Base-by-base conservation (phyloP, 2,329 filamentous ascomycete species). In the Fusarium paranaense region DNA sequence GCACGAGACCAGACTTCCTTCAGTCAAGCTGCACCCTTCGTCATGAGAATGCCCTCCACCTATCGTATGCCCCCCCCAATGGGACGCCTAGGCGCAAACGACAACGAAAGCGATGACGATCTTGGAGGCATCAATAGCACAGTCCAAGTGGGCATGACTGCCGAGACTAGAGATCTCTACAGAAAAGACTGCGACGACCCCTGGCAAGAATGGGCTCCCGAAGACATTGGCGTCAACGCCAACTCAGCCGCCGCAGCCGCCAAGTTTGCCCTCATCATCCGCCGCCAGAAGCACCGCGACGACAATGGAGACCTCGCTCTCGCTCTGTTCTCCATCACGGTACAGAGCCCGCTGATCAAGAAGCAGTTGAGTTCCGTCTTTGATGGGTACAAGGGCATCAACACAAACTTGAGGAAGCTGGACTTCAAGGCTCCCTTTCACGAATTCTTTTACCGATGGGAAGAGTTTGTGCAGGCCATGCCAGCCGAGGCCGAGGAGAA, bases 401-500 rank as follows among this genome's bases (percentile, higher is more conserved):
- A 71, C n/a, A 66, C 62, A 4, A 71, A 70, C 11, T 35, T 71
- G 14, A 62, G 45, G 50, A 70, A 62, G 2, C 40, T 66, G 1
- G 50, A 62, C 5, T 70, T 70, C 5, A 33, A 32, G 5, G 66
- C 62, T 13, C 69, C 67, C 14, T 70, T 66, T 30, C 66, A 52
- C 18, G 62, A 70, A 11, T 70, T 71, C 11, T 66, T 66, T 2
- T 70, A 66, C 35, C n/a, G 50, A 9, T 70, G 57, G 69, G 13
- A 62, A 0, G 32, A 66, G 4, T 66, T 71, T 22, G 14, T 30
- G 0, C 32, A 40, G n/a, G 67, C 67, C 8, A 35, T 52, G 5
- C 56, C 66, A 0, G 14, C 1, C 0, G 9, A 22, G 4, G 6
- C 7, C 0, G 2, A 16, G 7, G 57, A 40, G 3, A n/a, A 3